Evolutionary conservation across 257 asterid genomes (phyloP), one percentile per base, ranked within the genome.

Genomic region (Nemophila menziesii): DNA sequence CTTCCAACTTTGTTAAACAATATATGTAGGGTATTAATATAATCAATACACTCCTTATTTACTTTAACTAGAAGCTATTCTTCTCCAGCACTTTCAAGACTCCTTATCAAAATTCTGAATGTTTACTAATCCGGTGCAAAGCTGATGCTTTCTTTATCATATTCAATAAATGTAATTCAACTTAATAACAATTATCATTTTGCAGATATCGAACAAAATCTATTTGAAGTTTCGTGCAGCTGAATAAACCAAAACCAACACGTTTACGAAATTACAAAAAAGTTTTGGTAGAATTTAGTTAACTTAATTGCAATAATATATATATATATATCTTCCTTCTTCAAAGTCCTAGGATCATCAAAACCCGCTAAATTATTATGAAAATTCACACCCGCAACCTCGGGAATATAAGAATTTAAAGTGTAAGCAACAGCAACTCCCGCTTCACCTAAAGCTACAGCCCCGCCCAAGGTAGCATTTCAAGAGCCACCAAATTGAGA

Each of bases 371-470:
- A 86, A 54, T 85, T 84, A 57, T 90, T 90, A 52, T 70, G 90
- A 89, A 90, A 75, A 60, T 52, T 77, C 5, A 71, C 72, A 7
- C 94, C 94, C 9, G 99, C 99, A 12, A 85, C 93, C 39, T 77
- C 86, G 20, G 96, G 99, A 44, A 72, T 89, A 22, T 81, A 77
- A 16, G 96, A 66, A 68, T 77, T 79, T 73, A 90, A 27, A 8
- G 93, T 92, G 29, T 81, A 90, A 12, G 82, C 96, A 9, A 77
- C 85, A 5, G 92, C 96, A 7, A 82, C 94, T 12, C 94, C 94
- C 24, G 85, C 93, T 26, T 72, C 94, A 1, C 98, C 98, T 12
- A 73, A 54, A 41, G 62, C 92, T 43, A 69, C 78, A 13, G 96
- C 98, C 36, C 96, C 98, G 60, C 86, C 93, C 3, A 90, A 7